Conservation (phyloP, 2,329 filamentous ascomycete genomes). For the Fusarium veterinarium region DNA sequence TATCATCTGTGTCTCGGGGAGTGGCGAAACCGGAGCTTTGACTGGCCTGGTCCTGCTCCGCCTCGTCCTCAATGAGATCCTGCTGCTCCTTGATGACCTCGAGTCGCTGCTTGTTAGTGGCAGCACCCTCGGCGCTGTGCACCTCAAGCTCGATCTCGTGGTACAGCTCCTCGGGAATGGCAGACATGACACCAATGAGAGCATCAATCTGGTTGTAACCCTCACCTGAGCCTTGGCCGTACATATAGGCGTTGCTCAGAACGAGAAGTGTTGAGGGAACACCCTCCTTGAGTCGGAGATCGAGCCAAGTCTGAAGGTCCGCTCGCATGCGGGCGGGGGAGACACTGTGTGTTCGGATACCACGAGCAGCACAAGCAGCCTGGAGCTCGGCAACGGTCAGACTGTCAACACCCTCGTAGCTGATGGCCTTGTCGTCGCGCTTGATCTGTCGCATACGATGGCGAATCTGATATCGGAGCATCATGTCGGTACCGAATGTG, state of each 20-base stretch:
- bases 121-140: conserved; percentile 94
- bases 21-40: conserved; percentile 78
- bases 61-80: conserved; percentile 97
- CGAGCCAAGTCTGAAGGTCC: conserved; percentile 93
- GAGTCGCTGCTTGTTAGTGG: conserved; percentile 98
- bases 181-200: conserved; percentile 89
- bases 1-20: conserved; percentile 88
- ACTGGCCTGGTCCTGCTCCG: conserved; percentile 87
- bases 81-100: conserved; percentile 99
- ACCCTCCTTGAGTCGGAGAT: conserved; percentile 90
- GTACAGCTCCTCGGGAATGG: conserved; percentile 97
- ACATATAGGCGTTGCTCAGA: conserved; percentile 97
- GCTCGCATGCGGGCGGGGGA: conserved; percentile 88
- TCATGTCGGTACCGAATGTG: conserved; percentile 96
- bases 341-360: conserved; percentile 91
- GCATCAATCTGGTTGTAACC: conserved; percentile 92
- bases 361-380: conserved; percentile 89
- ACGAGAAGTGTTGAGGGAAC: conserved; percentile 97
- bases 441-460: conserved; percentile 99
- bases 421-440: conserved; percentile 94
- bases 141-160: conserved; percentile 99
- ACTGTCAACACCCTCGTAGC: conserved; percentile 91
- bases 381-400: conserved; percentile 95
- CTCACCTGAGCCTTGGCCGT: conserved; percentile 88
- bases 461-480: conserved; percentile 96